A percentile compares a stretch with the other conserved stretches of the same genome.
Conservation (phyloP, 305 asterid genomes). For the Fraxinus albicans region DNA sequence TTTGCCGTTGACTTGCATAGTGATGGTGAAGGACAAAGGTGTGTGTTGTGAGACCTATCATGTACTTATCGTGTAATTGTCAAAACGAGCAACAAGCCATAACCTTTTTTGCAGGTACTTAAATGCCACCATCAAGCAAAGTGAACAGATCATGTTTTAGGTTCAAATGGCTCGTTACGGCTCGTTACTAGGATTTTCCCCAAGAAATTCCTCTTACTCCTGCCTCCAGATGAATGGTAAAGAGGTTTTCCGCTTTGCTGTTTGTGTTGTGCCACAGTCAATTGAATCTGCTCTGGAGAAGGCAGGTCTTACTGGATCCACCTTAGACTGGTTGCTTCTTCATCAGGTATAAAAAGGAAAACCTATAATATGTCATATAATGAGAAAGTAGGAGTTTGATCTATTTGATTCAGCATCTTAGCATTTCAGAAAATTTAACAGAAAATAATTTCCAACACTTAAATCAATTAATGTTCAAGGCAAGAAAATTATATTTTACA, state of each 20-base stretch:
- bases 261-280: conserved; percentile 75
- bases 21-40: conserved; percentile 85
- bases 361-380: not conserved
- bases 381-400: not conserved
- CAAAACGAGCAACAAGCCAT: conserved; percentile 7
- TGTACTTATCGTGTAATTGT: not conserved
- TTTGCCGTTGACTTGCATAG: conserved; percentile 79
- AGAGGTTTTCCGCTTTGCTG: conserved; percentile 81
- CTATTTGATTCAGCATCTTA: not conserved
- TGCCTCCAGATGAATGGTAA: conserved; percentile 82
- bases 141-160: conserved; percentile 40
- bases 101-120: conserved; percentile 51
- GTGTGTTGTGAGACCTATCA: conserved; percentile 11
- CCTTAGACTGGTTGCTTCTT: conserved; percentile 77
- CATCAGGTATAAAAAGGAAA: conserved; percentile 59
- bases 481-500: not conserved
- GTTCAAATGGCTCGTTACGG: conserved; percentile 41
- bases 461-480: not conserved
- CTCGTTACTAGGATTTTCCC: conserved; percentile 50
- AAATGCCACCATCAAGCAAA: conserved; percentile 48
- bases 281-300: conserved; percentile 60
- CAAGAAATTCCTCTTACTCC: conserved; percentile 56
- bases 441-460: not conserved
- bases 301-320: conserved; percentile 60
- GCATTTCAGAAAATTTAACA: not conserved